Base-by-base conservation (phyloP, 1,284 basidiomycete genomes). In the Trichosporon sp. region DNA sequence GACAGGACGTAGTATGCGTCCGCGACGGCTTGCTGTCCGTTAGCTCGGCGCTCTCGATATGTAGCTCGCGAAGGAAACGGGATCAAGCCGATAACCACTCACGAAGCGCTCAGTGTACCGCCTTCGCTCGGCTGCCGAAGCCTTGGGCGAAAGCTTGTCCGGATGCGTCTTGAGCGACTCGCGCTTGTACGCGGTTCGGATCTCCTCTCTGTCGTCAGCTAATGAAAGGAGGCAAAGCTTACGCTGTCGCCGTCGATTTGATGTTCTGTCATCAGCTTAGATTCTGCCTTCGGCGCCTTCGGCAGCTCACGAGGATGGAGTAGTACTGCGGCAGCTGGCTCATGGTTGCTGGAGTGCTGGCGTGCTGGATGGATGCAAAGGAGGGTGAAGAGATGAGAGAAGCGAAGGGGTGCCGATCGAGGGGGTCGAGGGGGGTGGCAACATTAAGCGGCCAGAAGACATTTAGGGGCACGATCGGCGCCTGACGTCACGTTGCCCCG, bases 1-100 rank as follows among this genome's bases (percentile, higher is more conserved):
- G 91, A 95, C 27, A 98, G 86, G 8, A 96, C 91, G 78, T 94
- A 98, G 82, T 97, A 97, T 10, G 95, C 95, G 81, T 98, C 94
- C 58, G 95, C 92, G 65, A 97, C 88, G 13, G 88, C 87, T 89
- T 92, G 74, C 49, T 79, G 58, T 4, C 33, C n/a, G 19, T 56
- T 14, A 46, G 46, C 34, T 44, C 5, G 19, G 8, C 9, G 2
- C 4, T n/a, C 7, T 6, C 7, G 8, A 2, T 1, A 10, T 10
- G 8, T 4, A 44, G 32, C 16, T 16, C 40, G 13, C 49, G 27
- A n/a, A 31, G 7, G 10, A n/a, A 3, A 13, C 13, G 34, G 34
- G 34, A n/a, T n/a, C n/a, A n/a, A 44, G 19, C 40, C 56, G 33
- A 32, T 19, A 2, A 13, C 87, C 81, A 76, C 78, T 56, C 58